A percentile compares a stretch with the other conserved stretches of the same genome.
phyloP scores from a whole-genome alignment of 495 filamentous ascomycete species.

The Aspergillus saccharolyticus region DNA sequence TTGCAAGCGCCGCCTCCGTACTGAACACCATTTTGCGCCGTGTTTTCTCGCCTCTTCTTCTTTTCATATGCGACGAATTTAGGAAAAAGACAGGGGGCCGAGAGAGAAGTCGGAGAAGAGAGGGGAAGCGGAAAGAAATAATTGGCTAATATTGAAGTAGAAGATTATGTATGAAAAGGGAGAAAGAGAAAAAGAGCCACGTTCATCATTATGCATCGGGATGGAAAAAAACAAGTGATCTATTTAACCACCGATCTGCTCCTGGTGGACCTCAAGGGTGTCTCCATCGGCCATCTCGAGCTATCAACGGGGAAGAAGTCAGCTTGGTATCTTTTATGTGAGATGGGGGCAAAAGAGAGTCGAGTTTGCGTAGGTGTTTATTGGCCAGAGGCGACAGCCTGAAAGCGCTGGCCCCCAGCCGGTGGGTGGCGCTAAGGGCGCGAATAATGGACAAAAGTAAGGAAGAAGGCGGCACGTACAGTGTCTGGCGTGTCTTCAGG shows the following conservation, averaged over 20 bases:
- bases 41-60: not conserved
- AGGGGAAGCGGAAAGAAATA: not conserved
- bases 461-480: conserved; percentile 51
- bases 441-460: not conserved
- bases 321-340: not conserved
- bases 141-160: not conserved
- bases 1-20: not conserved
- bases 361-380: not conserved
- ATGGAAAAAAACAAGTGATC: not conserved
- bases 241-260: conserved; percentile 79
- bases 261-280: conserved; percentile 95
- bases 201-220: conserved; percentile 4
- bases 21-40: not conserved
- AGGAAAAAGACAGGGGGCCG: too few species aligned
- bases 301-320: conserved; percentile 44
- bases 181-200: conserved; percentile 1
- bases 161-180: not conserved
- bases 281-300: conserved; percentile 97
- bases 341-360: not conserved
- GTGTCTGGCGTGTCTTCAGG: conserved; percentile 85
- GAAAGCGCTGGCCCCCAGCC: not conserved
- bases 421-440: not conserved
- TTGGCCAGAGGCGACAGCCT: not conserved
- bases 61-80: not conserved
- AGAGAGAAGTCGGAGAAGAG: not conserved